A percentile compares a stretch with the other conserved stretches of the same genome.
Conservation (phyloP, 2,329 filamentous ascomycete species). For the Trichoderma atrobrunneum region DNA sequence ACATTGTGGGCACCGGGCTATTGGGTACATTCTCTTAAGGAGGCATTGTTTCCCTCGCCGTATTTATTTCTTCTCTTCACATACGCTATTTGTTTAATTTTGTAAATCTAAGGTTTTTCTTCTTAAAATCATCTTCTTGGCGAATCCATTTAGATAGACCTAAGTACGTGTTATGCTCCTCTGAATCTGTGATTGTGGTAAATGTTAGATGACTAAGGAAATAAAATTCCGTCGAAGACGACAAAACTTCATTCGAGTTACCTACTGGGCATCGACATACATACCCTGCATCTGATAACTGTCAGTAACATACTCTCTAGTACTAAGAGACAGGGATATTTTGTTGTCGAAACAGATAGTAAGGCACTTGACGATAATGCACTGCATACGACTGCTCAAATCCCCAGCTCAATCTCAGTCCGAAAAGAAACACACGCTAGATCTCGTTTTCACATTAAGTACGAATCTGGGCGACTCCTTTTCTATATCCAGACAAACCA, state of each 20-base stretch:
- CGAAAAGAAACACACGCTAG: constrained; percentile 32
- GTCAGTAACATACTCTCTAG: neutral
- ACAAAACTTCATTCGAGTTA: neutral
- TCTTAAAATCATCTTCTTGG: too few species aligned
- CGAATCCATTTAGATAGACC: neutral
- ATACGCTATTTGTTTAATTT: neutral
- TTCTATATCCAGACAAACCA: constrained; percentile 45
- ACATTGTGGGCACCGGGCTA: too few species aligned
- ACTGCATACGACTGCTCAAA: constrained; percentile 56
- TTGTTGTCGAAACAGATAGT: neutral
- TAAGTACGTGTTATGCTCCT: neutral
- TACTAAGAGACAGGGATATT: neutral
- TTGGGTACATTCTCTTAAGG: too few species aligned
- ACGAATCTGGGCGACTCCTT: constrained; percentile 58
- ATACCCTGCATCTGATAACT: neutral
- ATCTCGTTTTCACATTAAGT: constrained; percentile 52
- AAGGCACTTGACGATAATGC: constrained; percentile 40
- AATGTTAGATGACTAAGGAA: neutral
- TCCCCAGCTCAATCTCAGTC: constrained; percentile 39
- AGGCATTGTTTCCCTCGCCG: too few species aligned
- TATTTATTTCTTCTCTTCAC: too few species aligned
- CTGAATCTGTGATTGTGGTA: neutral
- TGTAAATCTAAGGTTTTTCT: neutral
- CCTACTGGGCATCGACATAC: neutral
- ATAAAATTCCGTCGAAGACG: neutral